Conservation (phyloP, 345 rosid genomes). For the Eucalyptus tenuipes region DNA sequence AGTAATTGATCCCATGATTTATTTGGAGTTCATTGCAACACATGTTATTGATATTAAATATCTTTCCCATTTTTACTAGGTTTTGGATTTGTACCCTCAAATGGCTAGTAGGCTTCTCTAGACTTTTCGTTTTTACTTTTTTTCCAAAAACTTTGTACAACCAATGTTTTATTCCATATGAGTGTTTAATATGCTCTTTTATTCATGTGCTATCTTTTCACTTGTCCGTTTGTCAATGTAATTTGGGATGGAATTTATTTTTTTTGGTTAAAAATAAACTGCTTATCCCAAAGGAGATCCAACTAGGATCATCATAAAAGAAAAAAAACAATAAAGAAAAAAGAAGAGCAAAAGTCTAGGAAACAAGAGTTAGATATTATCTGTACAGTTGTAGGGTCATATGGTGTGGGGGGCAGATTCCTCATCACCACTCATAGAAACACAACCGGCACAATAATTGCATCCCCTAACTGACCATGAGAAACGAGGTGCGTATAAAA, state of each 20-base stretch:
- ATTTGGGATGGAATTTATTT: not conserved
- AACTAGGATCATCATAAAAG: not conserved
- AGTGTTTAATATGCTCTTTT: not conserved
- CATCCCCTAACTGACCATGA: slow-evolving; percentile 14
- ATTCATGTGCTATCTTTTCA: not conserved
- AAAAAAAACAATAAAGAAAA: not conserved
- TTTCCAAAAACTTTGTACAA: not conserved
- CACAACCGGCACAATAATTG: slow-evolving; percentile 15
- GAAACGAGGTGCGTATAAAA: not conserved
- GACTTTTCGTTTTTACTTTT: not conserved
- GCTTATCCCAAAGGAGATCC: not conserved
- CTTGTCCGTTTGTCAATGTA: not conserved
- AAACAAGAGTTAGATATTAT: not conserved
- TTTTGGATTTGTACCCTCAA: not conserved
- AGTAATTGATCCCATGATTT: not conserved
- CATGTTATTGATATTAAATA: not conserved
- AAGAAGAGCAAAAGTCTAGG: not conserved
- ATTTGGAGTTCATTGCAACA: not conserved
- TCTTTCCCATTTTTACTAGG: not conserved
- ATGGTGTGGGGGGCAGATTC: slow-evolving; percentile 1
- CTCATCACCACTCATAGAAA: not conserved
- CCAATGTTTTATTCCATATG: not conserved
- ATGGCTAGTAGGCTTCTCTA: not conserved
- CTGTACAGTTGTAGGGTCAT: not conserved
- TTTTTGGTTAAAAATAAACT: not conserved